These are phyloP conservation scores for Suillus luteus DNA, from an alignment of 768 basidiomycete genomes.

Conservation along the genomic window DNA sequence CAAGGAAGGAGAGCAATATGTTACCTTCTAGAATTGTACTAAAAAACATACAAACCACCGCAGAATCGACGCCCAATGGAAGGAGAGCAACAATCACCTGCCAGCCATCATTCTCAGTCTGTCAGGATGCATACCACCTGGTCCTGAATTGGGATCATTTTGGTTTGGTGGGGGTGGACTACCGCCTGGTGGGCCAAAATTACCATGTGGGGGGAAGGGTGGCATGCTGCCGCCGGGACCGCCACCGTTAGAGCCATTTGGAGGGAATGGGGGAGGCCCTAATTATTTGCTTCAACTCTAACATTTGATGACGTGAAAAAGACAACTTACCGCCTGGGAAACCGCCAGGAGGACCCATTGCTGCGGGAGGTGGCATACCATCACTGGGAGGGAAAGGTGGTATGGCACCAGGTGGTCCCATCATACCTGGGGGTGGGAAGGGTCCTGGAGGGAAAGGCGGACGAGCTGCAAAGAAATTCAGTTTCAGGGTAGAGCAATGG, in stretches of 20 bases:
- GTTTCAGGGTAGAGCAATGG: slow-evolving; percentile 11
- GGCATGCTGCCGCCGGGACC: slow-evolving; percentile 34
- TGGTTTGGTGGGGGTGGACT: slow-evolving; percentile 45
- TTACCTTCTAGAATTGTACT: slow-evolving; percentile 5
- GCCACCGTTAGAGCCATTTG: slow-evolving; percentile 31
- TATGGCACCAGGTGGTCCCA: slow-evolving; percentile 57
- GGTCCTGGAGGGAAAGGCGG: slow-evolving; percentile 71
- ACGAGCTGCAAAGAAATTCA: slow-evolving; percentile 43
- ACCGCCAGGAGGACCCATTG: slow-evolving; percentile 47
- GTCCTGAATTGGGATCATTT: slow-evolving; percentile 39
- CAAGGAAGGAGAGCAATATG: not conserved
- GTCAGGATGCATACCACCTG: slow-evolving; percentile 84
- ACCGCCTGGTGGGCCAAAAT: slow-evolving; percentile 42
- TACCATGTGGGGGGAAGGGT: slow-evolving; percentile 34
- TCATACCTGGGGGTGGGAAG: slow-evolving; percentile 48
- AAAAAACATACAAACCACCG: slow-evolving; percentile 1
- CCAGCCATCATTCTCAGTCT: slow-evolving; percentile 76
- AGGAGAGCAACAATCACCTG: slow-evolving; percentile 22
- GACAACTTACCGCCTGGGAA: slow-evolving; percentile 49
- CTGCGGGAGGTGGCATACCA: slow-evolving; percentile 4
- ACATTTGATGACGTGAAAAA: not conserved
- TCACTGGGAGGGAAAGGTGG: slow-evolving; percentile 75
- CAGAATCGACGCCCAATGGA: not conserved
- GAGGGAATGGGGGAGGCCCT: slow-evolving; percentile 56
- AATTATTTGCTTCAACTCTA: slow-evolving; percentile 10